Conservation (phyloP, 2,329 filamentous ascomycete species). For the Capronia americana region DNA sequence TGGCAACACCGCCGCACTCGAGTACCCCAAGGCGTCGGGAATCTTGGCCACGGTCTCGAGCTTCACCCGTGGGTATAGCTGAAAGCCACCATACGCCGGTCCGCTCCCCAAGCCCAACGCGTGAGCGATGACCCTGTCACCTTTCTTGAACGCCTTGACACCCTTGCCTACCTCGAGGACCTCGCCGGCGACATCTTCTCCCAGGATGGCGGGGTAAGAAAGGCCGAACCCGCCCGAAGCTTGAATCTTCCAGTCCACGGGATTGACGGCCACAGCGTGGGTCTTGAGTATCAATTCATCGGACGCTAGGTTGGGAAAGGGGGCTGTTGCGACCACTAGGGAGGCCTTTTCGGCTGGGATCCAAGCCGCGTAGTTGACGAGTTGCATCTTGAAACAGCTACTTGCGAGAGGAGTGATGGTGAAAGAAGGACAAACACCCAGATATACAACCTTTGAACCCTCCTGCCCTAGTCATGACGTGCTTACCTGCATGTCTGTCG, state of each 20-base stretch:
- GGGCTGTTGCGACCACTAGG: constrained; percentile 21
- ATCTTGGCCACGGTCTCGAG: constrained; percentile 39
- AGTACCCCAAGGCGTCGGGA: constrained; percentile 43
- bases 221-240: constrained; percentile 13
- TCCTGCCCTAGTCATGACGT: background rate
- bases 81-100: constrained; percentile 50
- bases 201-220: constrained; percentile 48
- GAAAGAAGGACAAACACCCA: background rate
- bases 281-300: constrained; percentile 26
- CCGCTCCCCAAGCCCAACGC: constrained; percentile 35
- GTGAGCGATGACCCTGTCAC: constrained; percentile 38
- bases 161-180: constrained; percentile 53
- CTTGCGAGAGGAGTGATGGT: background rate
- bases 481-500: background rate
- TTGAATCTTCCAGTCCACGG: constrained; percentile 26
- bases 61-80: constrained; percentile 40
- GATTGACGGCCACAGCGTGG: constrained; percentile 23
- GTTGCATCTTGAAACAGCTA: background rate
- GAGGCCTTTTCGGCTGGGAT: constrained; percentile 16
- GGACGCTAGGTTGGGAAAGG: constrained; percentile 15
- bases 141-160: constrained; percentile 50
- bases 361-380: constrained; percentile 28
- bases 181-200: constrained; percentile 56
- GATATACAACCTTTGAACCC: background rate
- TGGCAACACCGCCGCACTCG: constrained; percentile 46